Evolutionary conservation across 441 rosid species (phyloP).

Genomic region (Aleurites moluccanus): DNA sequence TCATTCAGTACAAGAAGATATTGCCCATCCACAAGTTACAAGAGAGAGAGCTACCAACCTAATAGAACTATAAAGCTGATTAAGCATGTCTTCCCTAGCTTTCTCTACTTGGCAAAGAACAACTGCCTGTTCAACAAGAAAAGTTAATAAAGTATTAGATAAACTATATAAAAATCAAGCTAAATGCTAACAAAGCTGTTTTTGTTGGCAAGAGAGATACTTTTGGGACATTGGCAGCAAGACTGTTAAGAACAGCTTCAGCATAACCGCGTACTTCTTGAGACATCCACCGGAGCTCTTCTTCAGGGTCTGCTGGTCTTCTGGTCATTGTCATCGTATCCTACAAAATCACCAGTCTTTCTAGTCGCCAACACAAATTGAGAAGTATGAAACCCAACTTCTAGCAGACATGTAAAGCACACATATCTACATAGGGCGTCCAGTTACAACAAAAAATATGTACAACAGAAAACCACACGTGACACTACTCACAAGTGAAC

Average conservation of each 20-base stretch:
- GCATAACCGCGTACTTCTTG: slow-evolving; percentile 99
- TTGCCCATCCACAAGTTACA: not conserved
- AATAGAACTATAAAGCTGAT: slow-evolving; percentile 89
- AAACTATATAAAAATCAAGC: not conserved
- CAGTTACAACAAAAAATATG: not conserved
- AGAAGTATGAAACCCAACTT: not conserved
- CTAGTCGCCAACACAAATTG: not conserved
- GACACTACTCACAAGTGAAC: slow-evolving; percentile 85
- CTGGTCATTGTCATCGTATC: slow-evolving; percentile 95
- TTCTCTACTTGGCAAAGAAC: slow-evolving; percentile 99
- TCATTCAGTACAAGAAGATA: not conserved
- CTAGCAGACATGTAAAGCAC: not conserved
- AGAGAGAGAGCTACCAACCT: slow-evolving; percentile 47
- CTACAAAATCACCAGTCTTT: slow-evolving; percentile 36
- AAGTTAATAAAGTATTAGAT: slow-evolving; percentile 18
- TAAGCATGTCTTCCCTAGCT: slow-evolving; percentile 98
- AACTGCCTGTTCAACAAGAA: slow-evolving; percentile 73
- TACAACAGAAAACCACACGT: slow-evolving; percentile 6
- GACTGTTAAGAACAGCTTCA: slow-evolving; percentile 99
- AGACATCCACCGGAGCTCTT: slow-evolving; percentile 99
- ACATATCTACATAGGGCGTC: not conserved
- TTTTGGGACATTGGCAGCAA: slow-evolving; percentile 99
- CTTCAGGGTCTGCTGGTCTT: slow-evolving; percentile 97
- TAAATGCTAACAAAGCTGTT: not conserved
- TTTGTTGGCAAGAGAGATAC: slow-evolving; percentile 37